These are phyloP conservation scores for Apiospora rasikravindrae DNA, from an alignment of 2,329 filamentous ascomycete species.

Conservation along the genomic window DNA sequence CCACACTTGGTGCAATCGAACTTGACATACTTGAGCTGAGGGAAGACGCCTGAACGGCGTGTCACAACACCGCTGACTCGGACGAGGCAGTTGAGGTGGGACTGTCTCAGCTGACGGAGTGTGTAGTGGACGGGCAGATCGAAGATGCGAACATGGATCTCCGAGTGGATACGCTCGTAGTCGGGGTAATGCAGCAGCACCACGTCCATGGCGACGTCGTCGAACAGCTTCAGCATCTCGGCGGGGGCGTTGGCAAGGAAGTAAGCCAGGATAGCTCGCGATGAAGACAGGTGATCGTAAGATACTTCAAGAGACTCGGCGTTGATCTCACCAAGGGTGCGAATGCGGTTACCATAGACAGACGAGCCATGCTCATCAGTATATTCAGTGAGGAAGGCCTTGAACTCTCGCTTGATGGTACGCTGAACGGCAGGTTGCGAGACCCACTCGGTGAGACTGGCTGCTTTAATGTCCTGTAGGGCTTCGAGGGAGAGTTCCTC, in stretches of 20 bases:
- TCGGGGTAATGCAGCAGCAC: conserved; percentile 96
- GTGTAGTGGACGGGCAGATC: conserved; percentile 96
- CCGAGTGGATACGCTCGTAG: conserved; percentile 95
- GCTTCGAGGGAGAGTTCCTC: conserved; percentile 93
- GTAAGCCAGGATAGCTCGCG: conserved; percentile 92
- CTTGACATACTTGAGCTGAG: conserved; percentile 97
- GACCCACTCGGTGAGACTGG: conserved; percentile 94
- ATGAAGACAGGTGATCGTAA: conserved; percentile 87
- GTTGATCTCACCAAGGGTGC: conserved; percentile 95
- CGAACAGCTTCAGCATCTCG: conserved; percentile 96
- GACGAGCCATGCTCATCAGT: conserved; percentile 88
- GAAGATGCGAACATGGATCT: conserved; percentile 96
- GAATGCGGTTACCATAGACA: conserved; percentile 92
- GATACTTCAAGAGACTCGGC: conserved; percentile 96
- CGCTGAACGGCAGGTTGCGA: conserved; percentile 86
- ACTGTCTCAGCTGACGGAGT: conserved; percentile 90
- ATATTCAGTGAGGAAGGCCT: conserved; percentile 94
- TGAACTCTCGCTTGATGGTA: conserved; percentile 96
- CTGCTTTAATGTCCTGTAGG: conserved; percentile 89
- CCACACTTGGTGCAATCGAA: conserved; percentile 96
- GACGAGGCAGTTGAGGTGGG: conserved; percentile 93
- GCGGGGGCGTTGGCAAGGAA: conserved; percentile 94
- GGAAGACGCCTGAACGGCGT: conserved; percentile 91
- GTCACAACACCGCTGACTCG: conserved; percentile 96
- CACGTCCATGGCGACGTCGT: conserved; percentile 95